phyloP scores from a whole-genome alignment of 2,329 filamentous ascomycete genomes.

The Penicillium hordei region DNA sequence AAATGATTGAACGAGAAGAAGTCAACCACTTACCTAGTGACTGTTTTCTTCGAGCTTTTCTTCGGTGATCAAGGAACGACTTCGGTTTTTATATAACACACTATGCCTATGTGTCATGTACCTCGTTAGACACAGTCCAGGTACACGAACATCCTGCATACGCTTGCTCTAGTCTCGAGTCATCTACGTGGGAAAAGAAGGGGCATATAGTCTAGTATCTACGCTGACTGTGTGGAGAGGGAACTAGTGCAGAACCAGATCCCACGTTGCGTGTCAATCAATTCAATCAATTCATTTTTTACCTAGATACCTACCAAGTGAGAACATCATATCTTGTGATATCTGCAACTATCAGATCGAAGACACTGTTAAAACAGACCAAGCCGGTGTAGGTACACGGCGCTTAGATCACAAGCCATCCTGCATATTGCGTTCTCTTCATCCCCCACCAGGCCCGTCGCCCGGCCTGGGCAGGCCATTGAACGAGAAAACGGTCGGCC shows the following conservation, averaged over 20 bases:
- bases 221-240: neutral
- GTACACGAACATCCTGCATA: too few species aligned
- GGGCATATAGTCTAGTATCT: neutral
- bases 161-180: too few species aligned
- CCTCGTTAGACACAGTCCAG: too few species aligned
- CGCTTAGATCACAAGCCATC: slow-evolving; percentile 38
- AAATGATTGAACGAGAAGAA: neutral
- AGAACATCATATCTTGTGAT: neutral
- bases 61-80: too few species aligned
- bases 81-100: too few species aligned
- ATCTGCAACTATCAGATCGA: neutral
- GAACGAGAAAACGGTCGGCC: slow-evolving; percentile 77
- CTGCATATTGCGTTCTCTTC: slow-evolving; percentile 42
- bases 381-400: neutral
- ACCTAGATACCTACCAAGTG: neutral
- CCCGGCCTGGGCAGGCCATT: slow-evolving; percentile 67
- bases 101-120: too few species aligned
- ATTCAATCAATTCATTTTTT: neutral
- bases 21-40: neutral
- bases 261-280: neutral
- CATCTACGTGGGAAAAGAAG: too few species aligned
- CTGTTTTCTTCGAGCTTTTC: neutral
- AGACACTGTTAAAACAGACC: neutral
- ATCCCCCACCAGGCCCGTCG: slow-evolving; percentile 41
- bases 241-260: neutral